These are phyloP conservation scores for Mycena alexandri DNA, from an alignment of 768 basidiomycete genomes.

Conservation along the genomic window DNA sequence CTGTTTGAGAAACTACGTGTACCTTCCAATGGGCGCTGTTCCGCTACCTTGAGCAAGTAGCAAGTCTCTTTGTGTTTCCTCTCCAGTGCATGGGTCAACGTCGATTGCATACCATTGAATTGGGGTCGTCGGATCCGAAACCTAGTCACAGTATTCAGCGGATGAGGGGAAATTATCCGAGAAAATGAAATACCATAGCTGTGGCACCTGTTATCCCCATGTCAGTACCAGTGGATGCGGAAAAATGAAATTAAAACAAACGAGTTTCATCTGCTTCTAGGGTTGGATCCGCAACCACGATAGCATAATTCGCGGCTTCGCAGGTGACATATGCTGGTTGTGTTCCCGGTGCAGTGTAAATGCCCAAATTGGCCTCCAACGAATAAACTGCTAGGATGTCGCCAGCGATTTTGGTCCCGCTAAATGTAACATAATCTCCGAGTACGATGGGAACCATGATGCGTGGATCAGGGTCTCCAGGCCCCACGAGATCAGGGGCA, in stretches of 20 bases:
- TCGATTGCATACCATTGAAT: constrained; percentile 39
- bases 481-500: constrained; percentile 32
- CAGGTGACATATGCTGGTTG: constrained; percentile 34
- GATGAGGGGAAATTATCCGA: neutral
- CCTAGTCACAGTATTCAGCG: neutral
- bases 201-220: neutral
- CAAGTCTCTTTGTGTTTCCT: constrained; percentile 1
- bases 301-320: constrained; percentile 19
- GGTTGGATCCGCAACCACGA: neutral
- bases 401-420: constrained; percentile 35
- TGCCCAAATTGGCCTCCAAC: constrained; percentile 39
- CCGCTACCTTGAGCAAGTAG: constrained; percentile 16
- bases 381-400: constrained; percentile 34
- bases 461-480: constrained; percentile 4
- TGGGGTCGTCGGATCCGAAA: constrained; percentile 8
- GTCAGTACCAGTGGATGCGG: neutral
- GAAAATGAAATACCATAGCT: neutral
- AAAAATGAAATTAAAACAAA: neutral
- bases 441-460: constrained; percentile 11
- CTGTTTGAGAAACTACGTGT: no score
- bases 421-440: constrained; percentile 23
- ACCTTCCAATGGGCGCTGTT: neutral
- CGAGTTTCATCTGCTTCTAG: constrained; percentile 11
- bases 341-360: constrained; percentile 39
- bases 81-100: constrained; percentile 40